Evolutionary conservation across 2,329 filamentous ascomycete genomes (phyloP), one percentile per base, ranked within the genome.

Genomic region (Cytospora mali): DNA sequence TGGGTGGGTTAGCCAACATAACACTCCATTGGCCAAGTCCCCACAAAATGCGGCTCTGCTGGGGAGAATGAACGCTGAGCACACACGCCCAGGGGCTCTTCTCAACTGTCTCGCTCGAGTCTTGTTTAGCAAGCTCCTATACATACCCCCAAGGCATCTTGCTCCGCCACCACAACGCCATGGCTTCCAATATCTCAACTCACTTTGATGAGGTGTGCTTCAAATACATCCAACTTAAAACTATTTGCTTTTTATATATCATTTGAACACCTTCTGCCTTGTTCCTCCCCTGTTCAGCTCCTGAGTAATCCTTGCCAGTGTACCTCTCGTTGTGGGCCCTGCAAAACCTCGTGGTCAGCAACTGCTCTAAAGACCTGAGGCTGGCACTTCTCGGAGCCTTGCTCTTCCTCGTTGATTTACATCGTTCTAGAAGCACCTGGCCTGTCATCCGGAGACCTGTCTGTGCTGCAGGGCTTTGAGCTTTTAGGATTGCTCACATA

Each of bases 1-100:
- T 52, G 33, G 51, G 51, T 21, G 46, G 33, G 55, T 48, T 21
- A 27, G 14, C 21, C 48, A 46, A 48, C 42, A 35, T 42, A 39
- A 29, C 28, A 35, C 11, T 23, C 50, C 16, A 64, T 61, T 62
- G 62, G 62, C 18, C 35, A 5, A 49, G 11, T 14, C 6, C n/a
- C 54, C 58, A 55, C 52, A 62, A 49, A 54, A 58, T 64, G 62
- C 46, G 62, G 62, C 62, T 64, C 62, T 64, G 62, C 62, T 14
- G 35, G 59, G 35, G 42, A 55, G 42, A 58, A 39, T 21, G 31
- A 13, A 16, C 35, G 49, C 27, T 25, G 53, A 49, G 58, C n/a
- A 55, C 51, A 16, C 31, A 35, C 27, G 54, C 23, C 23, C 56
- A 39, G 54, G 55, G 31, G 51, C 9, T 52, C 28, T 11, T 35